Evolutionary conservation across 129 eudicot species (phyloP), one percentile per base, ranked within the genome.

Genomic region (Chrysanthemum seticuspe): DNA sequence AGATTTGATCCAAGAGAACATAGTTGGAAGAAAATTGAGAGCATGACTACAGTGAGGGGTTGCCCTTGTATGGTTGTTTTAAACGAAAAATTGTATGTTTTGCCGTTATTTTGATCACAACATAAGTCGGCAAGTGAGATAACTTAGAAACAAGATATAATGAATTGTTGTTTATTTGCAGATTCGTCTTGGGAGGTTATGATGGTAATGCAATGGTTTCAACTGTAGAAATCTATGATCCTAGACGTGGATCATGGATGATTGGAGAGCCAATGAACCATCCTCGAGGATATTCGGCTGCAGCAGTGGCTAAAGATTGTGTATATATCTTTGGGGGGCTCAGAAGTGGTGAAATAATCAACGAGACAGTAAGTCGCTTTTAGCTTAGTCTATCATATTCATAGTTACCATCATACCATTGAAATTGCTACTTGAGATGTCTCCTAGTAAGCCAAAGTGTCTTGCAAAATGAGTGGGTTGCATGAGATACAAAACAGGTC

Each of bases 1-100:
- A 84, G 98, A 75, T 92, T 87, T 80, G 98, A 92, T 76, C 96
- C 96, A 11, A 89, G 98, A 80, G 98, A 92, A 67, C 91, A 85
- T 79, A 83, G 87, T 6, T 92, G 98, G 96, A 80, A 73, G 68
- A 87, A 67, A 67, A 84, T 87, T 13, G 87, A 13, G 57, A 80
- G 86, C 68, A 92, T 89, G 98, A 68, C 68, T 62, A 78, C 91
- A 44, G 61, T n/a, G 77, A 79, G 96, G 82, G 95, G 87, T 23
- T 85, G 95, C 69, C 96, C 84, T 60, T 85, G 91, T 16, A 54
- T 89, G 80, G 86, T 83, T 14, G 88, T 84, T 57, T 63, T 89
- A 72, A 79, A 92, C 55, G 96, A 87, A 74, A 92, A 92, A 79
- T 9, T 92, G 98, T 92, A 85, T 75, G 96, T 40, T 40, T 40